Evolutionary conservation across 2,329 filamentous ascomycete genomes (phyloP).

Genomic region (Thelonectria discophora): DNA sequence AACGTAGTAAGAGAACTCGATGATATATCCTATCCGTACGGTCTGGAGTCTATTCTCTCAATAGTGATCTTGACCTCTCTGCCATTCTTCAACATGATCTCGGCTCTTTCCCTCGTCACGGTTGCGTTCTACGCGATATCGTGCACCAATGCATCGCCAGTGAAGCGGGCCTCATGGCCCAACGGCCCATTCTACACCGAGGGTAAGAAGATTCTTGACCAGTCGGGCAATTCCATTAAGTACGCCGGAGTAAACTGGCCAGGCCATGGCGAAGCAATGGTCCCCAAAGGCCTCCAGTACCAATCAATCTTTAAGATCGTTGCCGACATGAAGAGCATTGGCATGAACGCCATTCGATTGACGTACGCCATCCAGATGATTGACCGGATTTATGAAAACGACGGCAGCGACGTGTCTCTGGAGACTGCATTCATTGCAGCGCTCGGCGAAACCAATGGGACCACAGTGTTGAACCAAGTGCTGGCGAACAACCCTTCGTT

Average conservation of each 20-base stretch:
- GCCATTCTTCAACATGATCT: neutral
- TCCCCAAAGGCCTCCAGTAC: slow-evolving; percentile 71
- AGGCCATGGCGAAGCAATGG: slow-evolving; percentile 68
- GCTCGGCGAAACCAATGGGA: slow-evolving; percentile 63
- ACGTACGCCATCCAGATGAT: slow-evolving; percentile 73
- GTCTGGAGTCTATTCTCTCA: neutral
- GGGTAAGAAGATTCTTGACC: slow-evolving; percentile 55
- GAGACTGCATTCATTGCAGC: slow-evolving; percentile 55
- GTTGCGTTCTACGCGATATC: neutral
- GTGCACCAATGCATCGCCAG: slow-evolving; percentile 2
- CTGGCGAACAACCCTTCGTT: slow-evolving; percentile 66
- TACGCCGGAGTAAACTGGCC: slow-evolving; percentile 70
- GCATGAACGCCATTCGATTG: slow-evolving; percentile 70
- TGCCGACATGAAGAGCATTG: slow-evolving; percentile 64
- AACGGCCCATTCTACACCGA: slow-evolving; percentile 51
- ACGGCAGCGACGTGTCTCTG: slow-evolving; percentile 57
- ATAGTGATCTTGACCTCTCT: neutral
- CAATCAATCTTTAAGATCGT: slow-evolving; percentile 65
- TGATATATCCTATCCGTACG: too few relatives aligned
- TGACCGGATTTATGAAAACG: slow-evolving; percentile 63
- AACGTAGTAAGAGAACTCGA: too few relatives aligned
- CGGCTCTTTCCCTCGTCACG: slow-evolving; percentile 3
- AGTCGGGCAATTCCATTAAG: slow-evolving; percentile 53
- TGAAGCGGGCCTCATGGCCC: slow-evolving; percentile 27
- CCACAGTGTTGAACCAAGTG: slow-evolving; percentile 60